Percentiles rank a stretch among this genome's conserved stretches.
Evolutionary conservation across 2,329 filamentous ascomycete species (phyloP).

Genomic region (Colletotrichum gigasporum): DNA sequence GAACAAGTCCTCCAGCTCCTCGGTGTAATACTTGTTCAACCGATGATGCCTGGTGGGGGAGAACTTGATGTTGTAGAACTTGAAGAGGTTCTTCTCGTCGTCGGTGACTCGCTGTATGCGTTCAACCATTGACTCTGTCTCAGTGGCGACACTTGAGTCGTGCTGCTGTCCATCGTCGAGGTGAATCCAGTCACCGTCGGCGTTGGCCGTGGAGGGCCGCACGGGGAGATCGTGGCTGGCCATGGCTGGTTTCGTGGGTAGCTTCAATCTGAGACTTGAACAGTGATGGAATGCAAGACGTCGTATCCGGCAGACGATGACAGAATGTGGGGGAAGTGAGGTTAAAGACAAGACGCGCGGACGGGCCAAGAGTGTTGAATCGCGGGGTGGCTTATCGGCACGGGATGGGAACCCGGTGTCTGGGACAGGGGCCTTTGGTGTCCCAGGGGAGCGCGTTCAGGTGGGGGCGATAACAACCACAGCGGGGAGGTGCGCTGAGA

Average conservation of each 20-base stretch:
- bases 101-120: slow-evolving; percentile 53
- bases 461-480: slow-evolving; percentile 13
- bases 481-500: slow-evolving; percentile 7
- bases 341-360: slow-evolving; percentile 12
- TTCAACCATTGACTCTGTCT: slow-evolving; percentile 46
- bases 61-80: slow-evolving; percentile 58
- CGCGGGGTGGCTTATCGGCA: slow-evolving; percentile 25
- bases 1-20: slow-evolving; percentile 47
- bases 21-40: slow-evolving; percentile 50
- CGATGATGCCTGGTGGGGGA: slow-evolving; percentile 51
- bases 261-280: no score
- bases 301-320: background rate
- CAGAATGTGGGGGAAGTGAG: slow-evolving; percentile 10
- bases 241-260: slow-evolving; percentile 5
- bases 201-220: background rate
- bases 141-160: background rate
- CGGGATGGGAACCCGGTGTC: slow-evolving; percentile 8
- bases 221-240: background rate
- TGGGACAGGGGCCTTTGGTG: slow-evolving; percentile 10
- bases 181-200: slow-evolving; percentile 15
- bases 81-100: slow-evolving; percentile 56
- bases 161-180: background rate
- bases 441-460: background rate
- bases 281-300: no score
- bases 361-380: background rate